phyloP scores from a whole-genome alignment of 1,284 basidiomycete species.

The Vanrija humicola region DNA sequence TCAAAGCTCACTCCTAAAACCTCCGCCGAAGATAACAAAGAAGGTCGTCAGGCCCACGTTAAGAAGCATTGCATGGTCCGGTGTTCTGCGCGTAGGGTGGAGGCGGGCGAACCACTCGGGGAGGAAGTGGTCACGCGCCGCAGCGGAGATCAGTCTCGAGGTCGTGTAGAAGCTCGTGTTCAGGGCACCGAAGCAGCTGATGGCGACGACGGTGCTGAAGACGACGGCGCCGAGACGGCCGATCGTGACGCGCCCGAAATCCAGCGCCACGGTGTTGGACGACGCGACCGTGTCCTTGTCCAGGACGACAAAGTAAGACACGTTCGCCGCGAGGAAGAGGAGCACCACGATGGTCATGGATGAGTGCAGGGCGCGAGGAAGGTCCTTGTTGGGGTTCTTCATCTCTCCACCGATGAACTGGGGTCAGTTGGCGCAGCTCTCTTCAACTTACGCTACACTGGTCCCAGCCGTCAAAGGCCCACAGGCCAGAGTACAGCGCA shows the following conservation, averaged over 20 bases:
- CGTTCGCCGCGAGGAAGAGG: conserved; percentile 76
- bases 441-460: conserved; percentile 44
- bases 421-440: not conserved
- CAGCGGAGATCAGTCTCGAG: conserved; percentile 79
- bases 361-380: conserved; percentile 81
- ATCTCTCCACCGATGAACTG: conserved; percentile 91
- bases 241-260: conserved; percentile 83
- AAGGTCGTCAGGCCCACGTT: conserved; percentile 68
- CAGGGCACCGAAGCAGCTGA: conserved; percentile 89
- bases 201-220: conserved; percentile 81
- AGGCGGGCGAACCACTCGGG: conserved; percentile 74
- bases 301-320: conserved; percentile 91
- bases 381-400: conserved; percentile 73
- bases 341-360: conserved; percentile 67
- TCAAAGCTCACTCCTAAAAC: conserved; percentile 61
- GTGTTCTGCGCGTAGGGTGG: conserved; percentile 70
- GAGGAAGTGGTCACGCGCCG: conserved; percentile 81
- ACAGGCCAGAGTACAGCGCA: conserved; percentile 90
- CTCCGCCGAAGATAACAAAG: conserved; percentile 79
- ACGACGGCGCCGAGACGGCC: conserved; percentile 79
- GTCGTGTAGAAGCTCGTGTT: conserved; percentile 81
- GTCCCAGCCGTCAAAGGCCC: conserved; percentile 90
- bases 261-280: conserved; percentile 84
- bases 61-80: conserved; percentile 75
- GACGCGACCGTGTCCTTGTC: conserved; percentile 60